Evolutionary conservation across 345 rosid species (phyloP), one percentile per base, ranked within the genome.

Genomic region (Rubroshorea leprosula): DNA sequence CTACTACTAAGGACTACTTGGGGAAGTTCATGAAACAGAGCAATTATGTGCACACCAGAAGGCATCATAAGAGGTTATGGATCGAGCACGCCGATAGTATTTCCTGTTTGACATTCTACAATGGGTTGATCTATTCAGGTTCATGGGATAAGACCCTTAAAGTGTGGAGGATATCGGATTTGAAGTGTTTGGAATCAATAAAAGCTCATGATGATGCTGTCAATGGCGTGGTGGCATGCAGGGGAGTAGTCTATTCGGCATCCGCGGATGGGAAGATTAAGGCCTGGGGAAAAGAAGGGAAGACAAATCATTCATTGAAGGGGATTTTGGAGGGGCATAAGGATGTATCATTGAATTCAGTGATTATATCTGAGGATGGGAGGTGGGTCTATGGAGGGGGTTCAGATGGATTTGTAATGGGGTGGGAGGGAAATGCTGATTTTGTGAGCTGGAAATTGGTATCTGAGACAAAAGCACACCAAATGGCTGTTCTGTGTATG

Each of bases 121-220:
- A 77, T 6, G 90, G 89, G 27, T 60, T 80, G 45, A 74, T 94
- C 48, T 94, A 90, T 69, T 87, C 99, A 0, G 89, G 95, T 0
- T 90, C 97, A 0, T 87, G 99, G 99, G 97, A 94, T 53, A 94
- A 85, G 72, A 85, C 97, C 8, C 83, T 94, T 4, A 94, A 94
- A 68, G 91, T 87, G 6, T 94, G 97, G 99, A 80, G 96, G 66
- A 49, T 82, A 24, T 75, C 89, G 2, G 92, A 90, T 66, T 80
- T 78, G 18, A 90, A 87, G 80, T 94, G 97, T 29, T 59, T 94
- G 50, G 99, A 94, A 25, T 90, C 97, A 5, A 84, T 94, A 15
- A 74, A 63, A 39, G 96, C 99, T 11, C 99, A 94, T 17, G 95
- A 94, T 19, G 97, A 94, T 39, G 90, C 97, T 0, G 80, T 90